These are phyloP conservation scores for Blastobotrys malaysiensis DNA, from an alignment of 1,139 yeast species.

Conservation along the genomic window DNA sequence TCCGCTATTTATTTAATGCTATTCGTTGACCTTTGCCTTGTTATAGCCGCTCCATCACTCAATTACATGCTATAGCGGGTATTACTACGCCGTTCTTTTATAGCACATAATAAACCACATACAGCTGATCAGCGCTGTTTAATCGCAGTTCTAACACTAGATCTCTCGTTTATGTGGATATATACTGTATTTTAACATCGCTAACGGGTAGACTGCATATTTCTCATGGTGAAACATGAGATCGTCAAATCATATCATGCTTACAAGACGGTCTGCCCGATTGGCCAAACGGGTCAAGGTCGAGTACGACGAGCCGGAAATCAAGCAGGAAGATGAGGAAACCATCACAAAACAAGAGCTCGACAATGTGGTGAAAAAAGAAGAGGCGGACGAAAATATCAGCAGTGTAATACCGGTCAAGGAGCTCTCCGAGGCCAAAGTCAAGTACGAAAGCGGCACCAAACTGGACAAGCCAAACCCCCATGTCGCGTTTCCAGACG, in stretches of 20 bases:
- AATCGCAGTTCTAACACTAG: not conserved
- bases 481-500: conserved; percentile 8
- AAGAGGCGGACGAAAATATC: not conserved
- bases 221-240: not conserved
- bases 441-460: not conserved
- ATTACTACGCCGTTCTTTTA: not conserved
- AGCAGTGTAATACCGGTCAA: not conserved
- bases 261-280: not conserved
- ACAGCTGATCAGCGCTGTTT: not conserved
- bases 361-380: conserved; percentile 1
- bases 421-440: not conserved
- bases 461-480: conserved; percentile 1
- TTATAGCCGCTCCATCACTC: too few relatives aligned
- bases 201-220: too few relatives aligned
- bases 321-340: conserved; percentile 5
- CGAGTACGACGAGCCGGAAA: not conserved
- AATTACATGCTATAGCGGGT: too few relatives aligned
- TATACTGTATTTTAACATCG: not conserved
- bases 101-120: too few relatives aligned
- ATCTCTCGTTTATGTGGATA: not conserved
- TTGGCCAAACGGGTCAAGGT: not conserved
- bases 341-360: conserved; percentile 1
- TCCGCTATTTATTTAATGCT: too few relatives aligned
- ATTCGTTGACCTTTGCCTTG: too few relatives aligned
- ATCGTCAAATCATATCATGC: not conserved